Base-by-base conservation (phyloP, 345 rosid species). In the Citrus unshiu region DNA sequence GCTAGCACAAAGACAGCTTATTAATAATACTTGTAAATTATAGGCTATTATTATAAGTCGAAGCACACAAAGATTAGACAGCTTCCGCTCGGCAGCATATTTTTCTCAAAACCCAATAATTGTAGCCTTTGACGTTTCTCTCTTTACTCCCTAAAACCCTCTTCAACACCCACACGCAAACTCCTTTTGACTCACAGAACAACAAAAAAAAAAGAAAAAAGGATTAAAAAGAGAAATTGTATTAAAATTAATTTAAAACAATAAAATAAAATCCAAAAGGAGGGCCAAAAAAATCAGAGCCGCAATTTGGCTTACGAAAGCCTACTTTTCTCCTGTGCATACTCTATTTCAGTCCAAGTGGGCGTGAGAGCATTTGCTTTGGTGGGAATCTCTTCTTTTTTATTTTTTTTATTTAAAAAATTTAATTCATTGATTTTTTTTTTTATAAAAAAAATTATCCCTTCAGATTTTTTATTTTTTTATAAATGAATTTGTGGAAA, bases 101-200 rank as follows among this genome's bases (percentile, higher is more conserved):
- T 74, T 81, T 87, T 75, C 87, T 84, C 83, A 83, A 88, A 87
- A 80, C 79, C 77, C 87, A 85, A 91, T 89, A 78, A 87, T 91
- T 86, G 91, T 86, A 81, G 84, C 79, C 90, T 86, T 87, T 88
- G 90, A 89, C 90, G 91, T 83, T 85, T 84, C 89, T 81, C 70
- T 73, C 81, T 80, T 66, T 78, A 1, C 85, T 68, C 86, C 88
- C 25, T 64, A 21, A 81, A 83, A 79, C 73, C 83, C 80, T 85
- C 90, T 83, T 72, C 84, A 34, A 87, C 87, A 81, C 83, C 88
- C 86, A 84, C 93, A 86, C 93, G 91, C 93, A 87, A 87, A 64
- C 90, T 86, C 83, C 88, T 87, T 74, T 86, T 86, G 88, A 87
- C 91, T 80, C 84, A 60, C 76, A 14, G 34, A 32, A 32, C 34